Base-by-base conservation (phyloP, 1,139 yeast species). In the Yamadazyma trypodendri region DNA sequence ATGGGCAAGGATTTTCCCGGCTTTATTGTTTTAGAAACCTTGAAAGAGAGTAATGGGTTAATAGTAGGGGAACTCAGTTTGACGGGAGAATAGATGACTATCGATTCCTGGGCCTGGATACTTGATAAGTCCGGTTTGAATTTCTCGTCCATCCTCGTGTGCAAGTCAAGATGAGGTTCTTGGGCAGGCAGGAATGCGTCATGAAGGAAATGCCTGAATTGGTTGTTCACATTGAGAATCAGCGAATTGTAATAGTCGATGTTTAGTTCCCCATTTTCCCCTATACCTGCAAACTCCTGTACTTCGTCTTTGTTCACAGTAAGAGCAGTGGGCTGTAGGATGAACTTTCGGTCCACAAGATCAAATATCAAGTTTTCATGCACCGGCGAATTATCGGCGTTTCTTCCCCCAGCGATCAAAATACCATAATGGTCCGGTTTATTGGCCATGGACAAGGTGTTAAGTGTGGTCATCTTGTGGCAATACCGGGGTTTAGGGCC, bases 321-420 rank as follows among this genome's bases (percentile, higher is more conserved):
- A n/a, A 41, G 32, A 8, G 13, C 12, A 22, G 18, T 24, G 3
- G 48, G 43, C 1, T 61, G 59, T 4, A 66, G 63, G 33, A 76
- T 70, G 61, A 77, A 79, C 38, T 55, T 51, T 24, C 58, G 62
- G 14, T 70, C 72, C 2, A 71, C 72, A 36, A 81, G 49, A 50
- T 83, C 87, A 50, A 63, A 82, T 2, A 79, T 59, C 24, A 71
- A 72, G 30, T 80, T 65, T 32, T 66, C 68, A 41, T 62, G 58
- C 14, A 75, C 50, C 2, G 63, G 61, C 6, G 61, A 54, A 30
- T 78, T 74, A 35, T 66, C 43, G 12, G 50, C 57, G 47, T 75
- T 75, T 43, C 69, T 58, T 2, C 92, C 92, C 12, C 90, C 92
- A 1, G 77, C 68, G 9, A 81, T 67, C 21, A 79, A 58, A 6